Evolutionary conservation across 345 rosid species (phyloP).

Genomic region (Dovyalis caffra): DNA sequence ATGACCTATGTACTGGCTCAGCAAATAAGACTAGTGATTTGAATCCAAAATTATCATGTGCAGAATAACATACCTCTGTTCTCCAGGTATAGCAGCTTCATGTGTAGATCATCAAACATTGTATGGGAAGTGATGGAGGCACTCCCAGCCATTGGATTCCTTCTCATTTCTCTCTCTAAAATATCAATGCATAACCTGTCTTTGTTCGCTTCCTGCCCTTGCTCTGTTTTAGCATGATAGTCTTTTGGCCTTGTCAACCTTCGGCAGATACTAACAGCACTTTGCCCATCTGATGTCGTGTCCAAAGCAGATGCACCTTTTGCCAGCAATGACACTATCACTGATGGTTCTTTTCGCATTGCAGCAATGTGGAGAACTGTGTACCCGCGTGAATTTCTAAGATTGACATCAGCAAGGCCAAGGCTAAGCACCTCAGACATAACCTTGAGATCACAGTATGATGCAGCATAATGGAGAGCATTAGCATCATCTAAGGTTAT

Average conservation of each 20-base stretch:
- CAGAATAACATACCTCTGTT: slow-evolving; percentile 66
- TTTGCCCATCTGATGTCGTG: slow-evolving; percentile 68
- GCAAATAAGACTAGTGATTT: background rate
- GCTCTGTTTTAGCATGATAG: slow-evolving; percentile 63
- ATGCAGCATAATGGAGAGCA: slow-evolving; percentile 87
- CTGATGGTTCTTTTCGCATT: slow-evolving; percentile 75
- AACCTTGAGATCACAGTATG: slow-evolving; percentile 91
- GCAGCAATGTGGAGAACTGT: slow-evolving; percentile 90
- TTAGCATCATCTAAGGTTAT: slow-evolving; percentile 72
- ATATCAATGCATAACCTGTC: slow-evolving; percentile 76
- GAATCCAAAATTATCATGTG: background rate
- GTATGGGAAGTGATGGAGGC: slow-evolving; percentile 47
- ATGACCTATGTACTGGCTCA: background rate
- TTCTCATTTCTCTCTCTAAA: slow-evolving; percentile 78
- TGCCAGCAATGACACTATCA: slow-evolving; percentile 60
- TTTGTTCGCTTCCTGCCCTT: slow-evolving; percentile 80
- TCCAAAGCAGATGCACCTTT: slow-evolving; percentile 78
- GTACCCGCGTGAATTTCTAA: slow-evolving; percentile 67
- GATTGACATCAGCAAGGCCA: slow-evolving; percentile 69
- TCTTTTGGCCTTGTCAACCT: slow-evolving; percentile 88
- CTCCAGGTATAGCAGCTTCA: slow-evolving; percentile 86
- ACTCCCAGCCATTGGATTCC: slow-evolving; percentile 64
- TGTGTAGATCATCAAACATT: slow-evolving; percentile 73
- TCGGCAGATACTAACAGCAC: slow-evolving; percentile 79
- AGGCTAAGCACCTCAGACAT: slow-evolving; percentile 72